Conservation (phyloP, 306 rosid species). For the Vigna unguiculata region DNA sequence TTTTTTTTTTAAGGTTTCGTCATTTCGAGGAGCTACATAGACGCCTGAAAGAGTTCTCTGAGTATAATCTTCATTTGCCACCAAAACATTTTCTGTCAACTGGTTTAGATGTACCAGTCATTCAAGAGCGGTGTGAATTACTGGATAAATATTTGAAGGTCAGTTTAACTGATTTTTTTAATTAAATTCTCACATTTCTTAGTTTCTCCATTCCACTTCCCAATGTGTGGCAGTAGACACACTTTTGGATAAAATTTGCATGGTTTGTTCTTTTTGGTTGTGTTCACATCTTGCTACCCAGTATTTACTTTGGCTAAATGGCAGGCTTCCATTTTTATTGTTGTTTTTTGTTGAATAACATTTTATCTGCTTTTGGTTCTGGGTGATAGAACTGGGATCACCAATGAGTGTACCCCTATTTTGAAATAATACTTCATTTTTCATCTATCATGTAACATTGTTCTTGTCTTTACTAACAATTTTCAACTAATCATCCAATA, state of each 20-base stretch:
- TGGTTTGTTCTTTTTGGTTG: slow-evolving; percentile 18
- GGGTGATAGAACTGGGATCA: slow-evolving; percentile 21
- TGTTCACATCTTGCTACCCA: slow-evolving; percentile 27
- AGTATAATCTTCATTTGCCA: slow-evolving; percentile 93
- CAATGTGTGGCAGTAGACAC: slow-evolving; percentile 29
- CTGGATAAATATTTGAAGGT: slow-evolving; percentile 95
- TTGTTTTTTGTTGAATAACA: slow-evolving; percentile 15
- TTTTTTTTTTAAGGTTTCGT: slow-evolving; percentile 71
- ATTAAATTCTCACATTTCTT: slow-evolving; percentile 32
- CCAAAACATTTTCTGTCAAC: slow-evolving; percentile 97
- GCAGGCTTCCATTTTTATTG: slow-evolving; percentile 20
- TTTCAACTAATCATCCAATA: slow-evolving; percentile 38
- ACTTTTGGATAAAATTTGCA: slow-evolving; percentile 22
- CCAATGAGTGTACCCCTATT: slow-evolving; percentile 37
- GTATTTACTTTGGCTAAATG: slow-evolving; percentile 31
- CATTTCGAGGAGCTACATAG: slow-evolving; percentile 99
- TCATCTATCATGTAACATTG: slow-evolving; percentile 27
- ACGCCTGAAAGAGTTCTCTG: slow-evolving; percentile 88
- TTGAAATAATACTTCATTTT: slow-evolving; percentile 40
- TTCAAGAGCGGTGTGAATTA: slow-evolving; percentile 85
- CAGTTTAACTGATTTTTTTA: slow-evolving; percentile 29
- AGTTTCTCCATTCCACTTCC: slow-evolving; percentile 7
- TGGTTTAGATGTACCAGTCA: slow-evolving; percentile 86
- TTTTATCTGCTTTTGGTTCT: slow-evolving; percentile 31
- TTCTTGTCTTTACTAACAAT: slow-evolving; percentile 42